These are phyloP conservation scores for Opeltia flavorubescens DNA, from an alignment of 495 filamentous ascomycete genomes.

Conservation along the genomic window DNA sequence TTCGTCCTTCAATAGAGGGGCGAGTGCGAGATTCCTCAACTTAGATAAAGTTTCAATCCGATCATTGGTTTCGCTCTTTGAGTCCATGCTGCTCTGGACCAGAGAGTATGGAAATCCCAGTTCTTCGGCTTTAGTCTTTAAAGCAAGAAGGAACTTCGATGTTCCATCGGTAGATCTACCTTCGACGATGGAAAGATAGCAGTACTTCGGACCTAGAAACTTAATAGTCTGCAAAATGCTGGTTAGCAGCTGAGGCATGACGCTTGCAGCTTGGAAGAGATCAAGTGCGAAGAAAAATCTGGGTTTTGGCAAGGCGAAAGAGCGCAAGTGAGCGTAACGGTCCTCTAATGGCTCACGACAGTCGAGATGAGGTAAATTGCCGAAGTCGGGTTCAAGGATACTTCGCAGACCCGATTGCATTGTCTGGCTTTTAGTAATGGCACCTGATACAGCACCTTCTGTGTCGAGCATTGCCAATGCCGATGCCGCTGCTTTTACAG, in stretches of 20 bases:
- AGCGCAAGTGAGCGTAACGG: neutral
- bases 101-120: slow-evolving; percentile 24
- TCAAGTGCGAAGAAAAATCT: neutral
- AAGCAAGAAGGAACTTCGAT: slow-evolving; percentile 25
- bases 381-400: neutral
- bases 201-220: slow-evolving; percentile 31
- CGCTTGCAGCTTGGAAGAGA: neutral
- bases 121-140: slow-evolving; percentile 19
- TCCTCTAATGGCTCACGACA: neutral
- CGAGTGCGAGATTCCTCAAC: slow-evolving; percentile 31
- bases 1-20: slow-evolving; percentile 16
- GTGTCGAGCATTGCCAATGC: neutral
- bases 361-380: neutral
- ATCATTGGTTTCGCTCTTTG: slow-evolving; percentile 14
- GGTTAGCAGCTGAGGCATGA: neutral
- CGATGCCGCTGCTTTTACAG: neutral
- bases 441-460: neutral
- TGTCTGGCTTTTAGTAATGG: neutral
- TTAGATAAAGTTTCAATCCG: slow-evolving; percentile 26
- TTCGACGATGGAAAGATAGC: slow-evolving; percentile 34
- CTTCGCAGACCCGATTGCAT: neutral
- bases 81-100: slow-evolving; percentile 22
- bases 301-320: neutral
- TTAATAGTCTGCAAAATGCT: slow-evolving; percentile 25
- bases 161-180: slow-evolving; percentile 37